Evolutionary conservation across 331 rosid genomes (phyloP), one percentile per base, ranked within the genome.

Genomic region (Quercus tomentella): DNA sequence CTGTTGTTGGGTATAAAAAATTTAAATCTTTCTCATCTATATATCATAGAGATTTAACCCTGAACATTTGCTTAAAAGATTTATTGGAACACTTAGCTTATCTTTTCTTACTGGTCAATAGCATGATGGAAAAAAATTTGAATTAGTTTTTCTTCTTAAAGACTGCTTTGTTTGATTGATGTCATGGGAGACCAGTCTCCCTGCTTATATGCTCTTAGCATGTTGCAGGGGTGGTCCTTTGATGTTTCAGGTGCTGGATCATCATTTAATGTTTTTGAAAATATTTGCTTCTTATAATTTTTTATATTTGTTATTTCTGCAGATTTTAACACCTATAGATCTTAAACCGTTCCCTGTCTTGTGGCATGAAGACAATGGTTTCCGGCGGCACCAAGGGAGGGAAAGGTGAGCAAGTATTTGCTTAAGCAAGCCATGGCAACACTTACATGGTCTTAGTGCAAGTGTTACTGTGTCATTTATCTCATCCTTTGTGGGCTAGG

Each of bases 361-460:
- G 69, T 96, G 99, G 99, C 99, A 96, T 70, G 99, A 96, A 86
- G 99, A 96, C 77, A 86, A 84, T 81, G 80, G 88, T 80, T 74
- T 84, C 56, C 86, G 97, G 63, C 96, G 97, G 67, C 74, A 87
- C 6, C 92, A 86, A 63, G 90, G 90, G 56, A 91, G 99, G 86
- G 98, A 92, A 45, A 88, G 99, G 99, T 93, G 81, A 86, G 88
- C 65, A 77, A 79, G 18, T 45, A 61, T 73, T 72, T 49, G 52
- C 56, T 67, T 67, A 35, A 71, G 61, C 71, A 76, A 79, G 78
- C 74, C 54, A 25, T 66, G 28, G 51, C n/a, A 37, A 61, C 35
- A 17, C 45, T 82, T 81, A 58, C 76, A 56, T 63, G 51, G 41
- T 75, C 76, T 70, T 75, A 30, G 52, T 31, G 73, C 57, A 56